phyloP scores from a whole-genome alignment of 495 filamentous ascomycete species.

The Tricharina praecox region DNA sequence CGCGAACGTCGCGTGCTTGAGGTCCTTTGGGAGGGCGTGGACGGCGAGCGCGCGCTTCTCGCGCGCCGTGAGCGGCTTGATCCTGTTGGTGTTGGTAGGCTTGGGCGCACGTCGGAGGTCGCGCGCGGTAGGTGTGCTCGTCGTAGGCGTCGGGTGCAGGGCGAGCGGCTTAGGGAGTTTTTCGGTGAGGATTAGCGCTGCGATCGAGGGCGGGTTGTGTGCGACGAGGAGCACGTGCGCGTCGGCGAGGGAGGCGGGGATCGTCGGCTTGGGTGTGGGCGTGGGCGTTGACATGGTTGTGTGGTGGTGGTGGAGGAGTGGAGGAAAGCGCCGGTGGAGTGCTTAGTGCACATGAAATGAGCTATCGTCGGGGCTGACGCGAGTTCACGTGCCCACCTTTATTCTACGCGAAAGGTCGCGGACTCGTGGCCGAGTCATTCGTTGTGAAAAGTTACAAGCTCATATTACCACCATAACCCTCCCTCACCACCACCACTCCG shows the following conservation, averaged over 20 bases:
- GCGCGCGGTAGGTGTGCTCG: slow-evolving; percentile 39
- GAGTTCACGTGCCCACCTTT: no score
- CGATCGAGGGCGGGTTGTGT: slow-evolving; percentile 54
- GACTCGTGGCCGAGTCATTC: no score
- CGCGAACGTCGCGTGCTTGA: slow-evolving; percentile 60
- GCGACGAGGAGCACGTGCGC: background rate
- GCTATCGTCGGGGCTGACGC: no score
- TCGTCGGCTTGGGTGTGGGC: background rate
- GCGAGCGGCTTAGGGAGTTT: slow-evolving; percentile 71
- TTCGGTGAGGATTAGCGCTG: slow-evolving; percentile 54
- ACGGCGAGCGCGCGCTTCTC: slow-evolving; percentile 57
- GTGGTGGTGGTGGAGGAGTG: no score
- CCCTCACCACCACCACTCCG: no score
- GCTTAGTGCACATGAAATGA: no score
- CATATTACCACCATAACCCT: no score
- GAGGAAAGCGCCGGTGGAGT: no score
- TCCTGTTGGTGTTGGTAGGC: slow-evolving; percentile 34
- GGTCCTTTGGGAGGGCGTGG: slow-evolving; percentile 49
- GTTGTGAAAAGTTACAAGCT: no score
- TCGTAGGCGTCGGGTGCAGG: slow-evolving; percentile 40
- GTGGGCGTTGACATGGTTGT: no score
- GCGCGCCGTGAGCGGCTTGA: slow-evolving; percentile 60
- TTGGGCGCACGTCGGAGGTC: slow-evolving; percentile 35
- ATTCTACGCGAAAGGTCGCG: no score
- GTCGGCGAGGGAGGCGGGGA: background rate